A percentile compares a stretch with the other conserved stretches of the same genome.
Evolutionary conservation across 176 grass and related monocot species (phyloP).

Genomic region (Dendrocalamus sinicus): DNA sequence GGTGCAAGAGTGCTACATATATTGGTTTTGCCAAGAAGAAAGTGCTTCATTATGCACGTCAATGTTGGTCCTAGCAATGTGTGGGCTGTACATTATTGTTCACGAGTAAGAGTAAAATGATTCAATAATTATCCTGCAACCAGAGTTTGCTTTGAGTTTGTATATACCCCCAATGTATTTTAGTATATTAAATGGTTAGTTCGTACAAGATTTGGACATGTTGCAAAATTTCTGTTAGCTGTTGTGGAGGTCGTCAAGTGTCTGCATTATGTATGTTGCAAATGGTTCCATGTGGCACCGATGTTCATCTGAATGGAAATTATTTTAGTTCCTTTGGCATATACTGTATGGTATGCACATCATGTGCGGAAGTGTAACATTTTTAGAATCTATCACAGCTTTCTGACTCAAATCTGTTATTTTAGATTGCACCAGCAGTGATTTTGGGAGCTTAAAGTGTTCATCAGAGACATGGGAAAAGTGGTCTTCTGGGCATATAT

Average conservation of each 20-base stretch:
- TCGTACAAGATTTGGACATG: background rate
- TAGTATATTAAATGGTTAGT: background rate
- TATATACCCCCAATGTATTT: constrained; percentile 18
- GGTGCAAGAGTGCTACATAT: constrained; percentile 6
- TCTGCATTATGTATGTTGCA: background rate
- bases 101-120: background rate
- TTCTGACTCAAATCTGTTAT: constrained; percentile 38
- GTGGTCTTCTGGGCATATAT: constrained; percentile 50
- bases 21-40: background rate
- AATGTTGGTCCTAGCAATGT: constrained; percentile 8
- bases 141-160: background rate
- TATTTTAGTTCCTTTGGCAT: constrained; percentile 18
- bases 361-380: background rate
- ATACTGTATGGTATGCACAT: background rate
- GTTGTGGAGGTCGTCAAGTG: background rate
- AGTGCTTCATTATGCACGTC: constrained; percentile 1
- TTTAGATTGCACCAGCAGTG: constrained; percentile 58
- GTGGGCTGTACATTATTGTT: background rate
- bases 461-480: constrained; percentile 78
- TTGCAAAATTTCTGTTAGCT: constrained; percentile 1
- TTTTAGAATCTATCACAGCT: background rate
- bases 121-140: background rate
- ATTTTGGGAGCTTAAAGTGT: constrained; percentile 53
- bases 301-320: background rate
- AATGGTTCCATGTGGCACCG: background rate